Evolutionary conservation across 805 yeast species (phyloP), one percentile per base, ranked within the genome.

Genomic region (Metschnikowia koreensis): DNA sequence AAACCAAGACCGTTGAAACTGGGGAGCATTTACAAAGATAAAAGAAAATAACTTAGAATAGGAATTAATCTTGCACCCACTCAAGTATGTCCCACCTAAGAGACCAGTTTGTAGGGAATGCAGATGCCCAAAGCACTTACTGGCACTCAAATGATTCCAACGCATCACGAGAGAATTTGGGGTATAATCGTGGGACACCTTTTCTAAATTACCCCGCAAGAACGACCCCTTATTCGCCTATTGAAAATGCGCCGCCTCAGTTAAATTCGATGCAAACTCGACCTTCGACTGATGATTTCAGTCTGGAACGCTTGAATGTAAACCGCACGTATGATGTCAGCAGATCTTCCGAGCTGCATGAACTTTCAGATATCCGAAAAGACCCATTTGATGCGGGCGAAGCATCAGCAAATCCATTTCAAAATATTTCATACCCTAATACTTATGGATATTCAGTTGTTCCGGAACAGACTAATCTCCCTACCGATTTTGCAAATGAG

Each of bases 61-160:
- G 12, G 27, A 42, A 22, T 28, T 6, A 6, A 29, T n/a, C 22
- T 44, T 12, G 34, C 34, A 31, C 6, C 10, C 10, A 31, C 2
- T 31, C 13, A 16, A 37, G 7, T 37, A 44, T 48, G 47, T 48
- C 51, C 15, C 44, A 44, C 9, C 36, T 47, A 37, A 48, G 52
- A 49, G 56, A 54, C 38, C 44, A 48, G 46, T 55, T 55, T 29
- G 53, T 57, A 34, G 53, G 46, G 6, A 53, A 53, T 34, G 51
- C 59, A 27, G 49, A 47, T 27, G 15, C 46, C 15, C 48, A 38
- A 11, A 44, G 36, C 15, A 28, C 26, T 38, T 17, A 51, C 15
- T 34, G 43, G 28, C 6, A 44, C 36, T 37, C 26, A 16, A n/a
- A 13, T 31, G 39, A 37, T 39, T 26, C 16, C 22, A 38, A 43